Conservation (phyloP, 805 yeast genomes). For the Cyberlindnera galapagoensis region DNA sequence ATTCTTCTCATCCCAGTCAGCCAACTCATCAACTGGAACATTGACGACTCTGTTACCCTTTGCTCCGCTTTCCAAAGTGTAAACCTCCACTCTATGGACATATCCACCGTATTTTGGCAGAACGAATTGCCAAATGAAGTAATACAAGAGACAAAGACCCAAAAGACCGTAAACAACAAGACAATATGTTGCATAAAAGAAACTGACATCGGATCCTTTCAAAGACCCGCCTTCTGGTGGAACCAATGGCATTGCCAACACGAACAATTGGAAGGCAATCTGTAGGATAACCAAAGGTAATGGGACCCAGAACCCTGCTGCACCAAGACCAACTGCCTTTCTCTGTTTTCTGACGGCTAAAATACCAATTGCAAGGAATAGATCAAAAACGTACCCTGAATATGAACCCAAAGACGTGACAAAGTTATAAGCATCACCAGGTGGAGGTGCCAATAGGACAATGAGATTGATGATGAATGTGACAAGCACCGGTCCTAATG, state of each 20-base stretch:
- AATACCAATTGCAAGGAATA: slow-evolving; percentile 53
- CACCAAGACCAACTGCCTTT: slow-evolving; percentile 46
- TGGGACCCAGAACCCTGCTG: slow-evolving; percentile 53
- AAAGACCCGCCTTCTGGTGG: slow-evolving; percentile 49
- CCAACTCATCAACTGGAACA: slow-evolving; percentile 20
- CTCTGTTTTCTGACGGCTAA: slow-evolving; percentile 48
- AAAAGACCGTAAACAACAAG: slow-evolving; percentile 69
- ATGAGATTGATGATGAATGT: slow-evolving; percentile 67
- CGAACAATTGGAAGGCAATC: slow-evolving; percentile 53
- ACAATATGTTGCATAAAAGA: slow-evolving; percentile 72
- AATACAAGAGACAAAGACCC: slow-evolving; percentile 53
- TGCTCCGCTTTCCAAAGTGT: slow-evolving; percentile 55
- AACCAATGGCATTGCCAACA: slow-evolving; percentile 67
- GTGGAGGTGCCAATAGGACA: slow-evolving; percentile 69
- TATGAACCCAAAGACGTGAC: slow-evolving; percentile 64
- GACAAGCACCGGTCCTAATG: slow-evolving; percentile 57
- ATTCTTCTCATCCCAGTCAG: slow-evolving; percentile 11
- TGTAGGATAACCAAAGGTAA: slow-evolving; percentile 54
- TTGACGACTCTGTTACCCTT: slow-evolving; percentile 52
- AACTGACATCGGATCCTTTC: slow-evolving; percentile 51
- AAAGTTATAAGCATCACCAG: slow-evolving; percentile 82
- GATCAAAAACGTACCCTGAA: slow-evolving; percentile 67
- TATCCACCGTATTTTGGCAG: slow-evolving; percentile 50
- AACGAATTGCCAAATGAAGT: slow-evolving; percentile 53
- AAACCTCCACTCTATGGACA: slow-evolving; percentile 40